These are phyloP conservation scores for Cephalotrichum gorgonifer DNA, from an alignment of 2,329 filamentous ascomycete genomes.

Conservation along the genomic window DNA sequence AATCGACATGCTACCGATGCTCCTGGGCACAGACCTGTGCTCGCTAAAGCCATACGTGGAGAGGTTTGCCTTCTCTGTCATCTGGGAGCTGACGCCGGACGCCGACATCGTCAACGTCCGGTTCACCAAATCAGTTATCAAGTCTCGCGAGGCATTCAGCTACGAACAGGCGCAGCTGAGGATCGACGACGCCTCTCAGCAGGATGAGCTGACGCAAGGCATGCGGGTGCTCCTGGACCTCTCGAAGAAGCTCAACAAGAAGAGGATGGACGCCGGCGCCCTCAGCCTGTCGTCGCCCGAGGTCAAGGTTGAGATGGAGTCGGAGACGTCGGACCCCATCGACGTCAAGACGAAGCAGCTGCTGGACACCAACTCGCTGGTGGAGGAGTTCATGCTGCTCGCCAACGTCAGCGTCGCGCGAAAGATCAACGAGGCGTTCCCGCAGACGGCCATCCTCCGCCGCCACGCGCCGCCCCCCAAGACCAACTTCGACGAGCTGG, in stretches of 20 bases:
- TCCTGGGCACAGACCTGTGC: constrained; percentile 91
- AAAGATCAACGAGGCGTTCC: constrained; percentile 84
- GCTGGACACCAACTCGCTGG: constrained; percentile 91
- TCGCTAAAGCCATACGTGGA: constrained; percentile 98
- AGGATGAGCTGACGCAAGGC: constrained; percentile 79
- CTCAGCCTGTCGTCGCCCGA: constrained; percentile 96
- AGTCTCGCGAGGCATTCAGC: constrained; percentile 91
- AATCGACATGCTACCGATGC: constrained; percentile 97
- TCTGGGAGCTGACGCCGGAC: constrained; percentile 80
- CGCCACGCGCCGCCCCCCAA: constrained; percentile 88
- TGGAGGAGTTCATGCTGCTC: constrained; percentile 98
- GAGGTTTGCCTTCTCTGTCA: constrained; percentile 72
- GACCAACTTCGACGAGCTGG: constrained; percentile 91
- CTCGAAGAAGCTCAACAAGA: constrained; percentile 87
- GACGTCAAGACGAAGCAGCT: constrained; percentile 94
- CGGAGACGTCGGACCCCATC: constrained; percentile 88
- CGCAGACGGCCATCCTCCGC: constrained; percentile 87
- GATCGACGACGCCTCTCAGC: constrained; percentile 80
- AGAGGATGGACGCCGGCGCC: constrained; percentile 92
- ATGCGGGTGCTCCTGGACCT: constrained; percentile 82
- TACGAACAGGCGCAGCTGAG: constrained; percentile 93
- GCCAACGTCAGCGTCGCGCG: constrained; percentile 91
- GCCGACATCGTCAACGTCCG: constrained; percentile 77
- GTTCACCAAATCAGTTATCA: constrained; percentile 97
- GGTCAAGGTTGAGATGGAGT: constrained; percentile 90